phyloP scores from a whole-genome alignment of 2,329 filamentous ascomycete genomes.

The Elsinoe arachidis region DNA sequence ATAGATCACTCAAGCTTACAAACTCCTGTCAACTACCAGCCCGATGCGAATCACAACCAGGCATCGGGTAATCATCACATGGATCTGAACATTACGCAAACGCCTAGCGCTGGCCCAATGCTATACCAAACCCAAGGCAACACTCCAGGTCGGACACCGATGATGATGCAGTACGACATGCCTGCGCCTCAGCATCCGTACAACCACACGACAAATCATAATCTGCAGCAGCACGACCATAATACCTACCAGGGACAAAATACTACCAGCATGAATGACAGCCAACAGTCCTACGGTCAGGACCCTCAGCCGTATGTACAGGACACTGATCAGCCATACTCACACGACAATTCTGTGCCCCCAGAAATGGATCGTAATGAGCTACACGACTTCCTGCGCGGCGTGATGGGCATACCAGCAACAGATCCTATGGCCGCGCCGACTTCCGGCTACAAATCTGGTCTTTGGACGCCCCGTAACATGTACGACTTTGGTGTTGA shows the following conservation, averaged over 20 bases:
- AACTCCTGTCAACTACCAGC: background rate
- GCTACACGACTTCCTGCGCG: conserved; percentile 15
- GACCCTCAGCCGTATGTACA: too few species aligned
- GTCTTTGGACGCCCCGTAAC: conserved; percentile 36
- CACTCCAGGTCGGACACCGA: background rate
- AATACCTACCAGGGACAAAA: background rate
- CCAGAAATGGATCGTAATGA: conserved; percentile 8
- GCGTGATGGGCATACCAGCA: conserved; percentile 13
- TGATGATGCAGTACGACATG: conserved; percentile 10
- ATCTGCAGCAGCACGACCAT: background rate
- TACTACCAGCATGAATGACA: background rate
- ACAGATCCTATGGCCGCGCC: background rate
- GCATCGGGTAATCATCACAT: background rate
- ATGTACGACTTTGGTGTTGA: conserved; percentile 38
- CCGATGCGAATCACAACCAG: too few species aligned
- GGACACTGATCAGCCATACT: background rate
- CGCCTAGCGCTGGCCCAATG: background rate
- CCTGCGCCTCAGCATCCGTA: background rate
- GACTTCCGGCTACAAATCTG: conserved; percentile 16
- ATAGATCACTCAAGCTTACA: background rate
- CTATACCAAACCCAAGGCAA: conserved; percentile 1
- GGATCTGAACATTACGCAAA: background rate
- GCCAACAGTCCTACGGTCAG: background rate
- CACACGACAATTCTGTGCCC: background rate
- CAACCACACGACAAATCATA: background rate